These are phyloP conservation scores for Fusarium heterosporum DNA, from an alignment of 2,329 filamentous ascomycete genomes.

Conservation along the genomic window DNA sequence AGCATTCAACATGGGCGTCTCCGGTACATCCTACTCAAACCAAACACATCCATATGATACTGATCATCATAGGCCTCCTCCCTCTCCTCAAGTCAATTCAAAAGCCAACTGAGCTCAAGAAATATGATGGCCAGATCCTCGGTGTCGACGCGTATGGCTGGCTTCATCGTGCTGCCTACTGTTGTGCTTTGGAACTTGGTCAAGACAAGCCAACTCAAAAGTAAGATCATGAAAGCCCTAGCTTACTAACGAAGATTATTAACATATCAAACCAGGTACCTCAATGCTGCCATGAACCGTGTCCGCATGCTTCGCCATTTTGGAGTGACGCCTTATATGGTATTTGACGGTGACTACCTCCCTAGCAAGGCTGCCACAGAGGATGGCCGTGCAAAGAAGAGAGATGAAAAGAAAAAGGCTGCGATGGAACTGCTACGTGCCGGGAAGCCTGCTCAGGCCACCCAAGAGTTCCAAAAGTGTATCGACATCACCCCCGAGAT, in stretches of 20 bases:
- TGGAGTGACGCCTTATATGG: constrained; percentile 91
- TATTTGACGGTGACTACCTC: constrained; percentile 95
- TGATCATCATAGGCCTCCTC: constrained; percentile 74
- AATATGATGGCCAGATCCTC: constrained; percentile 86
- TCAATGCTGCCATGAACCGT: constrained; percentile 89
- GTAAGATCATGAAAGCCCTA: constrained; percentile 60
- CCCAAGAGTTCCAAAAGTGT: constrained; percentile 90
- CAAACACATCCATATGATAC: not conserved
- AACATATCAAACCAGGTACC: constrained; percentile 68
- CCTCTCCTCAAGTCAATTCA: constrained; percentile 97
- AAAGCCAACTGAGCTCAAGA: constrained; percentile 85
- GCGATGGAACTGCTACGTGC: constrained; percentile 85
- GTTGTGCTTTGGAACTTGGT: constrained; percentile 91
- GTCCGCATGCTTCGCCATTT: constrained; percentile 96
- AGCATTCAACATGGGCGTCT: constrained; percentile 52
- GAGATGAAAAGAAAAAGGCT: constrained; percentile 79
- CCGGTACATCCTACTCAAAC: constrained; percentile 44
- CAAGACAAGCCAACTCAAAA: constrained; percentile 88
- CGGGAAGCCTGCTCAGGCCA: constrained; percentile 83
- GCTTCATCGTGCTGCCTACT: constrained; percentile 92
- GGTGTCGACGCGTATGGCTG: constrained; percentile 98
- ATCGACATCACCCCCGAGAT: constrained; percentile 97
- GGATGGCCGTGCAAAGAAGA: constrained; percentile 76
- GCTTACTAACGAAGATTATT: constrained; percentile 1
- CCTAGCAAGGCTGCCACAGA: constrained; percentile 95